These are phyloP conservation scores for Anthracocystis panici-leucophaei DNA, from an alignment of 1,284 basidiomycete genomes.

Conservation along the genomic window DNA sequence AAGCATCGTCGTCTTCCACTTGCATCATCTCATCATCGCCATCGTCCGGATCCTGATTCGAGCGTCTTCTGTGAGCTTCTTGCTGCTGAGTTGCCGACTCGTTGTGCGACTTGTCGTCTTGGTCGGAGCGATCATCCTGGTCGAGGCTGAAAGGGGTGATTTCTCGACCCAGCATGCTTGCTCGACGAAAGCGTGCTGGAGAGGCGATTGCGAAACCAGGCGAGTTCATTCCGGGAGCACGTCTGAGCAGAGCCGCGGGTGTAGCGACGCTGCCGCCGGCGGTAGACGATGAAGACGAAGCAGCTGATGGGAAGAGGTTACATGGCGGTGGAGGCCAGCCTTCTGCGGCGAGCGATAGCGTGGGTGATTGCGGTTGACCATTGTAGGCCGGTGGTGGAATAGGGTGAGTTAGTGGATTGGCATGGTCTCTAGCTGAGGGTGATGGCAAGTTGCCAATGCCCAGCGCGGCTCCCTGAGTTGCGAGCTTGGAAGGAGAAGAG, in stretches of 20 bases:
- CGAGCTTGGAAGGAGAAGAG: slow-evolving; percentile 20
- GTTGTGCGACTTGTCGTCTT: slow-evolving; percentile 4
- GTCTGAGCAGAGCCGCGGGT: slow-evolving; percentile 25
- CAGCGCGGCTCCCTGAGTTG: slow-evolving; percentile 16
- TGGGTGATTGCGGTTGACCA: slow-evolving; percentile 31
- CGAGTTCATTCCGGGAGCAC: slow-evolving; percentile 34
- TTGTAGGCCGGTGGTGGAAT: background rate
- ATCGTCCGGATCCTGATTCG: slow-evolving; percentile 34
- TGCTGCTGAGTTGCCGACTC: slow-evolving; percentile 10
- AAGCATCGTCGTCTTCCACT: slow-evolving; percentile 31
- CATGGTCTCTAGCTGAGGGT: slow-evolving; percentile 30
- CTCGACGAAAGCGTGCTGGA: slow-evolving; percentile 46
- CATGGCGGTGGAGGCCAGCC: slow-evolving; percentile 34
- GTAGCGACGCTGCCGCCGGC: slow-evolving; percentile 17
- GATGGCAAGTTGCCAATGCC: slow-evolving; percentile 37
- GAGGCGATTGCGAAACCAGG: slow-evolving; percentile 35
- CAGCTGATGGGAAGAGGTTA: slow-evolving; percentile 9
- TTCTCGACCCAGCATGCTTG: slow-evolving; percentile 58
- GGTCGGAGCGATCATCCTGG: slow-evolving; percentile 22
- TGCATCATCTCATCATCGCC: slow-evolving; percentile 48
- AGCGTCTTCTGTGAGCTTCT: background rate
- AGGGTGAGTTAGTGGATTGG: slow-evolving; percentile 13
- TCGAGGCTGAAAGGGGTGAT: slow-evolving; percentile 50
- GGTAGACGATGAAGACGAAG: slow-evolving; percentile 25
- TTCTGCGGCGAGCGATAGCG: slow-evolving; percentile 29